Conservation (phyloP, 768 basidiomycete species). For the Lactifluus subvellereus region DNA sequence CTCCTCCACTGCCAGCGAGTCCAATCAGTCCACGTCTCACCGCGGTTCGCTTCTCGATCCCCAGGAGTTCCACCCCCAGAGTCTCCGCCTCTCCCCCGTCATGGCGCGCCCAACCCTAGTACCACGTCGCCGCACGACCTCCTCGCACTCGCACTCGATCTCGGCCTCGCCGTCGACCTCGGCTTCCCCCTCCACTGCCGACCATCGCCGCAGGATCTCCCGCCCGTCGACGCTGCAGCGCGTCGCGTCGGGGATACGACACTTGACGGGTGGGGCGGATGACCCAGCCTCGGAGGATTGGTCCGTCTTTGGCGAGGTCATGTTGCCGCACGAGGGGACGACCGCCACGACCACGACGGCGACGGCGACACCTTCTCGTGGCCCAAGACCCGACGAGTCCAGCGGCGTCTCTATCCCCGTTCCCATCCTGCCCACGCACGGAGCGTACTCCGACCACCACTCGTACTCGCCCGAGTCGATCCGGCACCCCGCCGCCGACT, state of each 20-base stretch:
- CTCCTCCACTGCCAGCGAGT: neutral
- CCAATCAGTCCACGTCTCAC: neutral
- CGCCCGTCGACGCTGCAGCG: conserved; percentile 9
- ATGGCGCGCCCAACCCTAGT: neutral
- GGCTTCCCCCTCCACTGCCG: neutral
- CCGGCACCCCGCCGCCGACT: neutral
- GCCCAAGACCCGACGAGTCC: neutral
- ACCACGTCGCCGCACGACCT: neutral
- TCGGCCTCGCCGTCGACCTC: neutral
- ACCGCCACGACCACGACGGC: neutral
- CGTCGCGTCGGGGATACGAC: conserved; percentile 5
- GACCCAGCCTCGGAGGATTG: conserved; percentile 6
- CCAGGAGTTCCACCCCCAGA: neutral
- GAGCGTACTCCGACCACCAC: neutral
- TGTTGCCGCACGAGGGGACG: conserved; percentile 12
- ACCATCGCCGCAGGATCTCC: neutral
- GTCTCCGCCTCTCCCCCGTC: neutral
- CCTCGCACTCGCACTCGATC: neutral
- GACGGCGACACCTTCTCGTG: neutral
- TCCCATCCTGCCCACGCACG: neutral
- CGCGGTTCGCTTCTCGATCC: neutral
- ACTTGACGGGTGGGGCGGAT: neutral
- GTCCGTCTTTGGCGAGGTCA: conserved; percentile 21
- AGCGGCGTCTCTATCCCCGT: neutral
- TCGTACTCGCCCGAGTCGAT: conserved; percentile 15